Evolutionary conservation across 2,329 filamentous ascomycete species (phyloP).

Genomic region (Neocatenulostroma microsporum): DNA sequence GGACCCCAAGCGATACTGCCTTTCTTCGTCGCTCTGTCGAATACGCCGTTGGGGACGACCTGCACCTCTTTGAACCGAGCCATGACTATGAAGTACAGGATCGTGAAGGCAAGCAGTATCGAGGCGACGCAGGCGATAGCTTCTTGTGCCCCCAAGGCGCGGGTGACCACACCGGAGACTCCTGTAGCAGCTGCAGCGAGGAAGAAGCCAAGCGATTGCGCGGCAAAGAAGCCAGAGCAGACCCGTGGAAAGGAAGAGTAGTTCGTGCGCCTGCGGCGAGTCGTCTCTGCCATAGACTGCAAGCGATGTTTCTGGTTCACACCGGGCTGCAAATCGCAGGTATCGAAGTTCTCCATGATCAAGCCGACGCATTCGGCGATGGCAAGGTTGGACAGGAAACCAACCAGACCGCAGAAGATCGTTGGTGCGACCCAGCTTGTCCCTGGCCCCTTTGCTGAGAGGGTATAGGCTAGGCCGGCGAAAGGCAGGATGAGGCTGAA

Average conservation of each 20-base stretch:
- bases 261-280: constrained; percentile 51
- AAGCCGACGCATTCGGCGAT: constrained; percentile 69
- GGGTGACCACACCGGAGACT: constrained; percentile 59
- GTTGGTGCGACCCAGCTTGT: constrained; percentile 57
- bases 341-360: constrained; percentile 75
- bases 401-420: constrained; percentile 57
- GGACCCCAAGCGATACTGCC: constrained; percentile 32
- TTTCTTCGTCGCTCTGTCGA: constrained; percentile 43
- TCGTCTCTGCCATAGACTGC: constrained; percentile 37
- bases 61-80: constrained; percentile 58
- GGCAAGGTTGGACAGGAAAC: constrained; percentile 64
- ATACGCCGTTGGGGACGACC: constrained; percentile 57
- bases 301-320: constrained; percentile 49
- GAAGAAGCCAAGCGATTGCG: constrained; percentile 62
- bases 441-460: constrained; percentile 56
- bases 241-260: constrained; percentile 71
- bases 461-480: constrained; percentile 58
- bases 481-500: constrained; percentile 62
- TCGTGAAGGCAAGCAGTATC: constrained; percentile 57
- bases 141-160: constrained; percentile 58
- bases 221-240: constrained; percentile 60
- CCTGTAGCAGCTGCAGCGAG: constrained; percentile 61
- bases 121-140: constrained; percentile 62
- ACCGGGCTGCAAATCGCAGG: constrained; percentile 67
- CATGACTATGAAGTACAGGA: constrained; percentile 55